Percentiles rank a stretch among this genome's conserved stretches.
These are phyloP conservation scores for Penicillium psychrofluorescens DNA, from an alignment of 495 filamentous ascomycete genomes.

Conservation along the genomic window DNA sequence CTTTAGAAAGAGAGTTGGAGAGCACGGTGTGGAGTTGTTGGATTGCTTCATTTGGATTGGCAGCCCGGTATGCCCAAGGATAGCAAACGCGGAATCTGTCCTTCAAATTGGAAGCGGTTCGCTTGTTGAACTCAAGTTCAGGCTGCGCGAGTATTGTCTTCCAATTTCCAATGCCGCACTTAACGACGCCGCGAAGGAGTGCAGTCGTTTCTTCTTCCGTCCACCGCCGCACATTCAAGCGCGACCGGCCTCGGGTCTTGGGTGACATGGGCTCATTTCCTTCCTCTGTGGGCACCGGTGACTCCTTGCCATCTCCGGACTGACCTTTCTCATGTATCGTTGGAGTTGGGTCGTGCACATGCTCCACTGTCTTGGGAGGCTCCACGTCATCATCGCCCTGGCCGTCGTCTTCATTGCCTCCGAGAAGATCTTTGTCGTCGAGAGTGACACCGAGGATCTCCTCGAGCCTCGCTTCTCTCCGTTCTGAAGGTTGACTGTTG, in stretches of 20 bases:
- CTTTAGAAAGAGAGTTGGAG: constrained; percentile 28
- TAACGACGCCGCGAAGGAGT: constrained; percentile 67
- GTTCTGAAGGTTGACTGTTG: constrained; percentile 24
- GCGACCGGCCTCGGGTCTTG: constrained; percentile 35
- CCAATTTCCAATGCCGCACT: constrained; percentile 84
- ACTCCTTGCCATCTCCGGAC: not conserved
- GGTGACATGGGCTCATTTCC: constrained; percentile 28
- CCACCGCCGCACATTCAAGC: constrained; percentile 58
- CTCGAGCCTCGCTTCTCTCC: constrained; percentile 29
- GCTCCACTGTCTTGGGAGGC: constrained; percentile 3
- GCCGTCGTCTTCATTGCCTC: constrained; percentile 6
- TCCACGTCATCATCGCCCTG: constrained; percentile 7
- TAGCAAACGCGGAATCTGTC: constrained; percentile 76
- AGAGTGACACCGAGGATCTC: constrained; percentile 29
- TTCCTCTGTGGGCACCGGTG: constrained; percentile 9
- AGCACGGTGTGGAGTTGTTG: constrained; percentile 34
- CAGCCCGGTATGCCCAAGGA: constrained; percentile 46
- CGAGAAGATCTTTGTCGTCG: constrained; percentile 8
- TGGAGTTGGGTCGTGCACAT: not conserved
- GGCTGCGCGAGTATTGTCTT: constrained; percentile 72
- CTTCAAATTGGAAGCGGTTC: constrained; percentile 76
- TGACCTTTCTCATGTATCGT: not conserved
- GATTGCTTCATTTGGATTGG: constrained; percentile 42
- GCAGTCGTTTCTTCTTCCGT: constrained; percentile 76
- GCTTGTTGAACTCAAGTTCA: constrained; percentile 65